Evolutionary conservation across 2,329 filamentous ascomycete species (phyloP), one percentile per base, ranked within the genome.

Genomic region (Sclerotinia subarctica): DNA sequence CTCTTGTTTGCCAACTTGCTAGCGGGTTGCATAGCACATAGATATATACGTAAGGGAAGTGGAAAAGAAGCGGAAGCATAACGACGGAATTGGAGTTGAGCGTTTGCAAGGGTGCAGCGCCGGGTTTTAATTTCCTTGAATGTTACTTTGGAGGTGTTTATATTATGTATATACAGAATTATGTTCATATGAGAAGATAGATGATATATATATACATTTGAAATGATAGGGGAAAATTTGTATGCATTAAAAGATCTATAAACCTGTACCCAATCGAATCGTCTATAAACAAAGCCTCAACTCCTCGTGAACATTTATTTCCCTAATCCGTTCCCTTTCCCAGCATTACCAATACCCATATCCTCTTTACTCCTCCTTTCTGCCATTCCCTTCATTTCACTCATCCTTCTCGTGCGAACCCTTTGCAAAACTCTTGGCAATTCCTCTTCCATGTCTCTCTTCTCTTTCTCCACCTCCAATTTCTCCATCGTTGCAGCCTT

Each of bases 391-490:
- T 69, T 71, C 59, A 73, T 71, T 57, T 76, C 75, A 53, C 74
- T 72, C 24, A 79, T 73, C 32, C 80, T 75, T 66, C 77, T 79
- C 26, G 80, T 81, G 47, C 82, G 80, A 2, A 85, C 82, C 66
- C 83, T 79, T 69, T 82, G 82, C 67, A 85, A 71, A 68, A 81
- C 82, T 71, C 80, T 76, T 2, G 83, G 82, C 56, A 85, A 73
- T 62, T 80, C 78, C 46, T 80, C 79, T 15, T 80, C 79, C n/a
- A 78, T 72, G 10, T 62, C 70, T 19, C 68, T 53, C 62, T 69
- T 73, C 38, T 73, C 67, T 60, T 70, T 71, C 62, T 73, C 65
- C 11, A 64, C 56, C 17, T 69, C 68, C 13, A 47, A 54, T 44
- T 68, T 72, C 51, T 64, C 71, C 8, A 70, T 69, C n/a, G 71